Percentiles rank a stretch among this genome's conserved stretches.
phyloP scores from a whole-genome alignment of 2,329 filamentous ascomycete species.

The Ceratocystis cubensis region DNA sequence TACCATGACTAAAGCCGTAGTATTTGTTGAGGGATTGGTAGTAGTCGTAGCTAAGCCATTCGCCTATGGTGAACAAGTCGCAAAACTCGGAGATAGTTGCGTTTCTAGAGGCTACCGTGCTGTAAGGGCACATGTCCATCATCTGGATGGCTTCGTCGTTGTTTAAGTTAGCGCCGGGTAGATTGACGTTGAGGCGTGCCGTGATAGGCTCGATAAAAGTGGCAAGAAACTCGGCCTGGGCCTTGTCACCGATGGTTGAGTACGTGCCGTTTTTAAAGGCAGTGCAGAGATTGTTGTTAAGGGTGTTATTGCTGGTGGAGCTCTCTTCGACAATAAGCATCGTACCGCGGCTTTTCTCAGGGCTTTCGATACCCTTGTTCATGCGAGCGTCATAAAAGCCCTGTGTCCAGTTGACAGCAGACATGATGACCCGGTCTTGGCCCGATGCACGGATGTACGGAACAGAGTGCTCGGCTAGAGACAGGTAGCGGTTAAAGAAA shows the following conservation, averaged over 20 bases:
- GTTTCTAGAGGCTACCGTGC: conserved; percentile 53
- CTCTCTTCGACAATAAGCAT: conserved; percentile 61
- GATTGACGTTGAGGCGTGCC: conserved; percentile 53
- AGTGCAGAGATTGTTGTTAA: conserved; percentile 61
- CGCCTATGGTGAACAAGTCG: conserved; percentile 53
- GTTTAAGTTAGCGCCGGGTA: conserved; percentile 55
- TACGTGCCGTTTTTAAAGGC: conserved; percentile 52
- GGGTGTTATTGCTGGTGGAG: conserved; percentile 60
- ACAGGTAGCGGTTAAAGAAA: conserved; percentile 61
- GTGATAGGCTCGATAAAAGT: conserved; percentile 56
- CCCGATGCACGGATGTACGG: conserved; percentile 64
- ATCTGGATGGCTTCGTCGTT: conserved; percentile 51
- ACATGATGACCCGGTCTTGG: conserved; percentile 58
- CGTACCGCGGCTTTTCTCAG: conserved; percentile 37
- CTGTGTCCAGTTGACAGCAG: conserved; percentile 60
- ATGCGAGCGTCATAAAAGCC: conserved; percentile 50
- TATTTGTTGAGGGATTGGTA: conserved; percentile 69
- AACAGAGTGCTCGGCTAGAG: conserved; percentile 42
- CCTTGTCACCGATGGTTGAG: conserved; percentile 36
- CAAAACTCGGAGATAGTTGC: conserved; percentile 58
- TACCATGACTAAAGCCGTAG: conserved; percentile 68
- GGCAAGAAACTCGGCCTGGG: conserved; percentile 45
- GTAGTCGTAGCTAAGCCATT: conserved; percentile 75
- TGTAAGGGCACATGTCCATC: conserved; percentile 84
- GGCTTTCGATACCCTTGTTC: conserved; percentile 28